Evolutionary conservation across 306 rosid species (phyloP), one percentile per base, ranked within the genome.

Genomic region (Quercus dentata): DNA sequence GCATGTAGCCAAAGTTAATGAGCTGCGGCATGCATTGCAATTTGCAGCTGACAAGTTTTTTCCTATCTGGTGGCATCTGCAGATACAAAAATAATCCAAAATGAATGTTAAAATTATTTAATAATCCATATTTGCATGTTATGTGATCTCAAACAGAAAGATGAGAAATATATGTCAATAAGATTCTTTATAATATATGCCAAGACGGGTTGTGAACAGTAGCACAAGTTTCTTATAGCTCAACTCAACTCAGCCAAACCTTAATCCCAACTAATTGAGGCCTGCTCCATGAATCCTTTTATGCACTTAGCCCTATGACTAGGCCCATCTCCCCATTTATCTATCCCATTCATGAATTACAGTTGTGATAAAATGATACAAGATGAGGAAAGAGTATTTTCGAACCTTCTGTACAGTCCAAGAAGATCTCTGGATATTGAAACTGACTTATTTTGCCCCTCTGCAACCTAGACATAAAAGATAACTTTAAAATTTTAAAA

Each of bases 41-140:
- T 87, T 78, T 38, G 90, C 83, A 80, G 85, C 69, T 19, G 83
- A 79, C 74, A 82, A 79, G 74, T 82, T 87, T 83, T 77, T 86
- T 74, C 95, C 90, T 74, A 94, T 81, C 85, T 86, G 94, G 78
- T 78, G 89, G 80, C 95, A 94, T 90, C 97, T 94, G 91, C 87
- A 85, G 61, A 85, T 56, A 69, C 74, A 76, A 51, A 73, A 62
- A 77, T 35, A 49, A 10, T 20, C 38, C 63, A 74, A 61, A 82
- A 76, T 35, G n/a, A 27, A 31, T 51, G 27, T 28, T 78, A 58
- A 79, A 31, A 25, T 78, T 79, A 69, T 73, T 74, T 63, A 5
- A 5, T 30, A 7, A 35, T 10, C 74, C 52, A 4, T 12, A 72
- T 78, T 76, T 79, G 35, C 83, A 79, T 27, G 80, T 65, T 46